Evolutionary conservation across 2,329 filamentous ascomycete genomes (phyloP), one percentile per base, ranked within the genome.

Genomic region (Ambrosiella xylebori): DNA sequence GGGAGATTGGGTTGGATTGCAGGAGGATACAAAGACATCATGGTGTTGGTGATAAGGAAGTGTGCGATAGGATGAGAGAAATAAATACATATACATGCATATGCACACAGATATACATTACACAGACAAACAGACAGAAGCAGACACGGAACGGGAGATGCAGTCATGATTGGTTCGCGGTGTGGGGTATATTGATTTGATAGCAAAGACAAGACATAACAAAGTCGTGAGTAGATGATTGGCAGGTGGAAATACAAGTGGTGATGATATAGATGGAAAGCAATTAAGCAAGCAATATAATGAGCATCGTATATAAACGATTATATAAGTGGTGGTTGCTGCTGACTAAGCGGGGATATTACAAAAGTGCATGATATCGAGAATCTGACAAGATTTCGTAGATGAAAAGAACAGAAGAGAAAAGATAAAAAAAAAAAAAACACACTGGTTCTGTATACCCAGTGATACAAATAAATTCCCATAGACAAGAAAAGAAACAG

Each of bases 331-430:
- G 19, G 19, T 2, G n/a, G n/a, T n/a, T 27, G 19, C 3, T 27
- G 19, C 19, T 27, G 19, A 27, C 19, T 15, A 47, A 17, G 44
- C 44, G 13, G 44, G n/a, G n/a, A 47, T 15, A 47, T 47, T 12
- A 47, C 44, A 47, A 47, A 47, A 47, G 44, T 27, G 3, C 19
- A 27, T 27, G 19, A 27, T 27, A 27, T 27, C 19, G 19, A 27
- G 3, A 27, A 27, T 27, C 19, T 27, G 19, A 27, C 19, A 27
- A 27, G 19, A 27, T 27, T 27, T 27, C 3, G 19, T 27, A 3
- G 19, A 27, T 17, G 51, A 56, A 36, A 53, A 58, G 38, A 44
- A 54, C 1, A 17, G 47, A 58, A 40, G 57, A 56, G 56, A 57
- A 1, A 37, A 49, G 54, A 58, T 27, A 41, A 51, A 47, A n/a